Conservation (phyloP, 441 rosid genomes). For the Lagerstroemia fauriei region DNA sequence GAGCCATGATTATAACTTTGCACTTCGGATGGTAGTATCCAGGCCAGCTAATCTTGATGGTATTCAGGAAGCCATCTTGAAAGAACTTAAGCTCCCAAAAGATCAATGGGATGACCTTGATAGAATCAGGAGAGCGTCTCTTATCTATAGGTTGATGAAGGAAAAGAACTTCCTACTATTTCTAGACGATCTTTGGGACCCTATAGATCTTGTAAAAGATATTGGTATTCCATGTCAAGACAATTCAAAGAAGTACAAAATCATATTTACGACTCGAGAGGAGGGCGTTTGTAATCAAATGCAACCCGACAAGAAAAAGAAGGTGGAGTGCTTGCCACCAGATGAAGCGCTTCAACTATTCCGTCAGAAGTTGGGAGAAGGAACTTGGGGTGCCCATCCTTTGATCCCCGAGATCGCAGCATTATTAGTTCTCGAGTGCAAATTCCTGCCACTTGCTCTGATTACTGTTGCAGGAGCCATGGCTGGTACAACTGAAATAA, state of each 20-base stretch:
- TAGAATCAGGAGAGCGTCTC: slow-evolving; percentile 22
- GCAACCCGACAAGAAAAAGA: slow-evolving; percentile 13
- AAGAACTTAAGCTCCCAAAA: background rate
- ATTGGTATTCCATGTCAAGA: slow-evolving; percentile 26
- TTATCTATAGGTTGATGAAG: background rate
- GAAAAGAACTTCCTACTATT: slow-evolving; percentile 28
- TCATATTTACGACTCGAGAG: slow-evolving; percentile 34
- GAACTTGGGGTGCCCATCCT: slow-evolving; percentile 18
- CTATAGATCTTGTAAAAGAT: background rate
- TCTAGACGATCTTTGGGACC: slow-evolving; percentile 34
- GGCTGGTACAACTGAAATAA: slow-evolving; percentile 35
- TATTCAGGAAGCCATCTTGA: background rate
- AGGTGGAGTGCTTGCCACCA: slow-evolving; percentile 15
- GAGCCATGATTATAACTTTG: slow-evolving; percentile 36
- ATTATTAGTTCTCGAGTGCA: slow-evolving; percentile 21
- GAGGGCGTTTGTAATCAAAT: slow-evolving; percentile 19
- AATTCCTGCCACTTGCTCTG: slow-evolving; percentile 35
- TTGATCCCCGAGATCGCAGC: slow-evolving; percentile 16
- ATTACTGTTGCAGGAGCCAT: slow-evolving; percentile 34
- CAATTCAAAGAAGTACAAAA: slow-evolving; percentile 14
- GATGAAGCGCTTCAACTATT: slow-evolving; percentile 27
- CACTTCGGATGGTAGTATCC: slow-evolving; percentile 43
- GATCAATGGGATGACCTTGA: slow-evolving; percentile 1
- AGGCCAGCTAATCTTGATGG: background rate
- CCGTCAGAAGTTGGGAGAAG: slow-evolving; percentile 13